Percentiles rank a stretch among this genome's conserved stretches.
These are phyloP conservation scores for Colletotrichum trifolii DNA, from an alignment of 2,329 filamentous ascomycete genomes.

Conservation along the genomic window DNA sequence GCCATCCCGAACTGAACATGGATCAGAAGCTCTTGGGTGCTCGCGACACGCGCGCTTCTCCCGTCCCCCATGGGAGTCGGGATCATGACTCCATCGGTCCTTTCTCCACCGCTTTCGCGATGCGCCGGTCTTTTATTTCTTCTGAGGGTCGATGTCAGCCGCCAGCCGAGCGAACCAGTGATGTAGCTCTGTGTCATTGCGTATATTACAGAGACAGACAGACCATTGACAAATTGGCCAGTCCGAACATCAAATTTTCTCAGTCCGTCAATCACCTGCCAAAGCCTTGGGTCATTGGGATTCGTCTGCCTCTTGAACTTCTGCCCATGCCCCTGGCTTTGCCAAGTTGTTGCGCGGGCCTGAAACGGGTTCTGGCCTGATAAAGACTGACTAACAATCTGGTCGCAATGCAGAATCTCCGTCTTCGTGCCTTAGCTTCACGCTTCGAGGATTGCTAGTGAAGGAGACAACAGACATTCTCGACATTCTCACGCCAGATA, in stretches of 20 bases:
- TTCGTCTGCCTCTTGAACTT: not conserved
- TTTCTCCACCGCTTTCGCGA: constrained; percentile 21
- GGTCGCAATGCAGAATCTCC: constrained; percentile 12
- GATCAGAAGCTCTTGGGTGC: not conserved
- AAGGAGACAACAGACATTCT: constrained; percentile 16
- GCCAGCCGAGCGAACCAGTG: constrained; percentile 10
- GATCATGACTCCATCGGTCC: constrained; percentile 2
- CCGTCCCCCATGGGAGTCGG: not conserved
- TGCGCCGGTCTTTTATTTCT: not conserved
- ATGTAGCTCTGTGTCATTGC: not conserved
- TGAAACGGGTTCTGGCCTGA: constrained; percentile 32
- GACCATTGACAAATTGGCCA: too few relatives aligned
- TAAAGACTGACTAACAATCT: constrained; percentile 5
- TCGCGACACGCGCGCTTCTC: not conserved
- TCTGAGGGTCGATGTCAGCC: not conserved
- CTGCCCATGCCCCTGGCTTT: constrained; percentile 4
- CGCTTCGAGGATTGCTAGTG: not conserved
- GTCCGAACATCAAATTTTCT: too few relatives aligned
- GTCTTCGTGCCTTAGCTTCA: constrained; percentile 5
- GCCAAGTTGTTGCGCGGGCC: constrained; percentile 19
- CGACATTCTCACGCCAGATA: not conserved
- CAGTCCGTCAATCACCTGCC: too few relatives aligned
- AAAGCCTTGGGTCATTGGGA: not conserved
- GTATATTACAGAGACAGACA: too few relatives aligned
- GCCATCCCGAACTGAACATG: not conserved